Base-by-base conservation (phyloP, 2,329 filamentous ascomycete genomes). In the Aureobasidium sp. region DNA sequence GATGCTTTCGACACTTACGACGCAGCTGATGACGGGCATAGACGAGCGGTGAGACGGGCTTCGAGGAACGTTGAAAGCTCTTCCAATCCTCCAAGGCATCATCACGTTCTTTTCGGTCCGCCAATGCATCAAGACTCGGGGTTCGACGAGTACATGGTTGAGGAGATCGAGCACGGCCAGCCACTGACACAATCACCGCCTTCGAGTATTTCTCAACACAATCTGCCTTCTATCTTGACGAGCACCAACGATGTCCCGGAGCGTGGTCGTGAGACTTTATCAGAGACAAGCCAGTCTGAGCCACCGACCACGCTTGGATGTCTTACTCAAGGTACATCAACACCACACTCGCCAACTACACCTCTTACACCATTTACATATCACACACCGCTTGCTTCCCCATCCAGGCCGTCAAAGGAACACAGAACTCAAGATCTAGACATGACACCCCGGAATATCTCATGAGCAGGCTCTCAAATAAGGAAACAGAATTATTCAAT, bases 51-150 rank as follows among this genome's bases (percentile, higher is more conserved):
- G 16, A 45, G 32, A 11, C 49, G 25, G 16, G 24, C 6, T 19
- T 8, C 22, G 3, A 12, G 19, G 1, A 38, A 17, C 16, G 24
- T 21, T 3, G 24, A 39, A 49, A 24, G 14, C 11, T 30, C 11
- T 29, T 24, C 22, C 21, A 6, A 29, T 14, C 45, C 45, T 16
- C 3, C 19, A 34, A 25, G 48, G 19, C 35, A 51, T 4, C 48
- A 32, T 6, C 48, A 27, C 16, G 48, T 40, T 17, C 21, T 51
- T 16, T 45, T 55, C 27, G 21, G 24, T 1, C 57, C 56, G 19
- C 60, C 60, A 24, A 22, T 60, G 16, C 68, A 70, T 52, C 64
- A 64, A 25, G 68, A 70, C 45, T 69, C 67, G 5, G 67, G 67
- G 10, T 69, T 70, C 48, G 67, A 68, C 41, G 68, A 70, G 42